A percentile compares a stretch with the other conserved stretches of the same genome.
Evolutionary conservation across 768 basidiomycete genomes (phyloP).

Genomic region (Leccinum ochraceum): DNA sequence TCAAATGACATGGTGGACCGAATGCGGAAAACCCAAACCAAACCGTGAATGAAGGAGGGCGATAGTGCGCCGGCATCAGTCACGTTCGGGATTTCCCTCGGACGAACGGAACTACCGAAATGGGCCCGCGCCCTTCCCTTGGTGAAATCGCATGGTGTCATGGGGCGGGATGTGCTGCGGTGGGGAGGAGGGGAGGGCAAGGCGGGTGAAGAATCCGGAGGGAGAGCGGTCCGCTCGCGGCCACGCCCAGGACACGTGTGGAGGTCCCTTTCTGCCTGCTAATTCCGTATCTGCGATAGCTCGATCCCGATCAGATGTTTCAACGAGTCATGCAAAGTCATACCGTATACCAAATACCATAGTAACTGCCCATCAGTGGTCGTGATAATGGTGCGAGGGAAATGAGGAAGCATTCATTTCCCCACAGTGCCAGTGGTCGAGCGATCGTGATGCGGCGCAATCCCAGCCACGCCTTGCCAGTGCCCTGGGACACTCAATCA

Average conservation of each 20-base stretch:
- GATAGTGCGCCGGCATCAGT: constrained; percentile 16
- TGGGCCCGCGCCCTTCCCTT: neutral
- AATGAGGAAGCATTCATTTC: constrained; percentile 19
- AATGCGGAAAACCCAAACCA: constrained; percentile 15
- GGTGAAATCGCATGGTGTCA: neutral
- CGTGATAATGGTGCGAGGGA: constrained; percentile 10
- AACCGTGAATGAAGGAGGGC: neutral
- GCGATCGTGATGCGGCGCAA: constrained; percentile 12
- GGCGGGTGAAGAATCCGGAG: neutral
- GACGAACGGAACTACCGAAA: constrained; percentile 1
- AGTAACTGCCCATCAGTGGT: constrained; percentile 1
- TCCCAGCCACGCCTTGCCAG: neutral
- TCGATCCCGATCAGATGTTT: neutral
- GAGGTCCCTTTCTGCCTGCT: neutral
- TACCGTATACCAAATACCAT: constrained; percentile 1
- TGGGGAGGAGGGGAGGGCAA: neutral
- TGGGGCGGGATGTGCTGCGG: neutral
- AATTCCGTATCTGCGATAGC: constrained; percentile 1
- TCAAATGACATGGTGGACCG: constrained; percentile 9
- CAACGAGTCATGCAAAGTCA: neutral
- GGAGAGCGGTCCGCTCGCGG: neutral
- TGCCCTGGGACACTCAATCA: constrained; percentile 16
- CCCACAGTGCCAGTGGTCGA: constrained; percentile 6
- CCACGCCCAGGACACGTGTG: constrained; percentile 14
- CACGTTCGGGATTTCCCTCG: constrained; percentile 16